Base-by-base conservation (phyloP, 768 basidiomycete species). In the Suillus spraguei region DNA sequence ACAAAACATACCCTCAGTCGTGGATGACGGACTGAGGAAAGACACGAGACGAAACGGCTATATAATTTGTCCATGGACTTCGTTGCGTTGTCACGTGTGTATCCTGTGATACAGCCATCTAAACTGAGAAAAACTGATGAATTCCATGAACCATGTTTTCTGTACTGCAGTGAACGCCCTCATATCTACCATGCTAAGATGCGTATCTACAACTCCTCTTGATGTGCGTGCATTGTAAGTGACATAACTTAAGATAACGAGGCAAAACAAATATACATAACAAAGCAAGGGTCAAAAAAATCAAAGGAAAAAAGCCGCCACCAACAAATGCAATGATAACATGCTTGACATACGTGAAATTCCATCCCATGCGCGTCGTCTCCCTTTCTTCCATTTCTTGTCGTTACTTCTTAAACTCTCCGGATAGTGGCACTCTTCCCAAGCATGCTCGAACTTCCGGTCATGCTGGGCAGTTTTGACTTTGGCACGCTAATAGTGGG, bases 391-490 rank as follows among this genome's bases (percentile, higher is more conserved):
- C 10, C 0, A n/a, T 16, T 60, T 28, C 38, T 39, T 59, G 20
- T 11, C 24, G 7, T 60, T 28, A 35, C 28, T 14, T 2, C 16
- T 44, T 5, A 56, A 62, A 56, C 24, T 38, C 24, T 36, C 22
- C 63, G 63, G 32, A 60, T 56, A 9, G 60, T 66, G 53, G 54
- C 60, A 33, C 42, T 28, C 59, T 60, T 56, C 36, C 65, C 63
- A 13, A 64, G 60, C 14, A 32, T 36, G 28, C 62, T 36, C 24
- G 59, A 52, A 60, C 35, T 38, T 39, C 22, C 10, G 16, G 13
- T n/a, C 44, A 36, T n/a, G 32, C 46, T 39, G 13, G 58, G 24
- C 10, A 61, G 22, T n/a, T 60, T 66, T 32, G 64, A 63, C 59
- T 50, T 65, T 16, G 50, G 38, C 20, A 33, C 59, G 35, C 66